Conservation (phyloP, 1,284 basidiomycete species). For the Trichosporon asahii region DNA sequence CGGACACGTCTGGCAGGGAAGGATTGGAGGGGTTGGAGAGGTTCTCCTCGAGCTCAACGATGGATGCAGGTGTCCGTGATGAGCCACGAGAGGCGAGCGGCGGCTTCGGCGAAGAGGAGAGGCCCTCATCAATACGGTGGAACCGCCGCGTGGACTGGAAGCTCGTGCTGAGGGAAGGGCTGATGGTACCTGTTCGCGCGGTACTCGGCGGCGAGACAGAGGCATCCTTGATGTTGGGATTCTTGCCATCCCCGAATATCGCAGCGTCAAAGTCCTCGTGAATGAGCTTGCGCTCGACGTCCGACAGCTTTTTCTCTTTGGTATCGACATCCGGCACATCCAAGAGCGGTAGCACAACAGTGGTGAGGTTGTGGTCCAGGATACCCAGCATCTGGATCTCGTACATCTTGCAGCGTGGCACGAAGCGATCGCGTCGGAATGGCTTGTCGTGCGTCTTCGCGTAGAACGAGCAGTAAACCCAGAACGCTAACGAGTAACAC, state of each 20-base stretch:
- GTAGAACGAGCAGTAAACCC: slow-evolving; percentile 52
- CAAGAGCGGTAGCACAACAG: slow-evolving; percentile 75
- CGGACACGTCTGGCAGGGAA: slow-evolving; percentile 14
- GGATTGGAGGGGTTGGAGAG: slow-evolving; percentile 11
- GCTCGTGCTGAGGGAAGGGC: slow-evolving; percentile 27
- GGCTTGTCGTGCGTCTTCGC: slow-evolving; percentile 57
- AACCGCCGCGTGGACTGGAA: slow-evolving; percentile 42
- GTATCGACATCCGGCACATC: slow-evolving; percentile 39
- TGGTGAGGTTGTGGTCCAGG: slow-evolving; percentile 80
- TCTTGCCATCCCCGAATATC: slow-evolving; percentile 29
- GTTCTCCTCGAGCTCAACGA: slow-evolving; percentile 17
- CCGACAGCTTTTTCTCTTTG: slow-evolving; percentile 21
- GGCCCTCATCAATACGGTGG: slow-evolving; percentile 27
- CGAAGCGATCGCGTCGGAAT: slow-evolving; percentile 81
- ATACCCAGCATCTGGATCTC: slow-evolving; percentile 90
- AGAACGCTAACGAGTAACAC: slow-evolving; percentile 48
- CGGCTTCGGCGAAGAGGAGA: slow-evolving; percentile 3
- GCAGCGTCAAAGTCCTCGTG: slow-evolving; percentile 41
- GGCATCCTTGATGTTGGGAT: neutral
- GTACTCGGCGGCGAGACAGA: slow-evolving; percentile 12
- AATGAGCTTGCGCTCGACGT: slow-evolving; percentile 32
- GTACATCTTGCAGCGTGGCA: slow-evolving; percentile 87
- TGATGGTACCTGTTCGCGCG: slow-evolving; percentile 5
- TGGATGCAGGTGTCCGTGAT: slow-evolving; percentile 8
- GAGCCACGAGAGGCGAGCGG: slow-evolving; percentile 12